Percentiles rank a stretch among this genome's conserved stretches.
Conservation (phyloP, 2,329 filamentous ascomycete genomes). For the Fusarium tupiense region DNA sequence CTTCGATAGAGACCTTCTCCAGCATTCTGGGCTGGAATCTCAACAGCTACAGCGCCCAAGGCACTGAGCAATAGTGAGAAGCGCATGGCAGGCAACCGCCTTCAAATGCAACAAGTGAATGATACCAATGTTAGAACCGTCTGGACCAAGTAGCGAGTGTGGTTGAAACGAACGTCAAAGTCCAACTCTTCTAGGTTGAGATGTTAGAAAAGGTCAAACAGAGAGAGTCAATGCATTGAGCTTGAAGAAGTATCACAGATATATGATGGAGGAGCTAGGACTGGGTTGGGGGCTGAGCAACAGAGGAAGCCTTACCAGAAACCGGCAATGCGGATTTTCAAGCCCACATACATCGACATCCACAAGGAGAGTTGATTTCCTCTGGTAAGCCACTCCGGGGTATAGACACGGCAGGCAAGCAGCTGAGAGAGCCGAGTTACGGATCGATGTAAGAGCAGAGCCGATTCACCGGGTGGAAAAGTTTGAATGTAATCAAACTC, state of each 20-base stretch:
- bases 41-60: constrained; percentile 32
- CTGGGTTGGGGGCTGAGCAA: constrained; percentile 38
- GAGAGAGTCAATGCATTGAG: constrained; percentile 2
- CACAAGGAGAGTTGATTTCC: constrained; percentile 26
- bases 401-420: constrained; percentile 11
- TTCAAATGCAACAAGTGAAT: constrained; percentile 12
- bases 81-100: constrained; percentile 32
- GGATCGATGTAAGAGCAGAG: constrained; percentile 11
- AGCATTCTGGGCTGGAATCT: constrained; percentile 20
- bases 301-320: constrained; percentile 35
- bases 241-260: constrained; percentile 22
- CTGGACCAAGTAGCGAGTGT: constrained; percentile 28
- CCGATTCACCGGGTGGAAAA: constrained; percentile 6
- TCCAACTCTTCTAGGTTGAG: constrained; percentile 4
- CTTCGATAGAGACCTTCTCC: constrained; percentile 10
- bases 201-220: constrained; percentile 12
- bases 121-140: constrained; percentile 13
- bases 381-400: constrained; percentile 28
- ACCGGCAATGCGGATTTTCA: constrained; percentile 6
- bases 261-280: constrained; percentile 31
- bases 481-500: constrained; percentile 22
- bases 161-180: constrained; percentile 23
- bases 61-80: constrained; percentile 32
- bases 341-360: constrained; percentile 23
- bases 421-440: constrained; percentile 15